These are phyloP conservation scores for Magnusiomyces suaveolens DNA, from an alignment of 1,139 yeast species.

Conservation along the genomic window DNA sequence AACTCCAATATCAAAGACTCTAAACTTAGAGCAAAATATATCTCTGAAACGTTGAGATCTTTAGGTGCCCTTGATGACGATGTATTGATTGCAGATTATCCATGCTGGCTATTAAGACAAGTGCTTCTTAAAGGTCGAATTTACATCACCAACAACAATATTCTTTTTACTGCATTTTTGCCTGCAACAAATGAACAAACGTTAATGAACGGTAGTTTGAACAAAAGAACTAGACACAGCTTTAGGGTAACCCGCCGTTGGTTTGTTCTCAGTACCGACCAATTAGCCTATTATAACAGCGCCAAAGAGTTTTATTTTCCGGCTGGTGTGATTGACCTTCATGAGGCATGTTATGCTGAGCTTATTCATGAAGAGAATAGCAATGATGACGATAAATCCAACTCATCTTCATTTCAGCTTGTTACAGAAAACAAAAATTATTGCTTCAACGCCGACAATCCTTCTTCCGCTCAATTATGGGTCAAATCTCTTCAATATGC, in stretches of 20 bases:
- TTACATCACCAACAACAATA: constrained; percentile 53
- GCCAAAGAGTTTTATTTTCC: constrained; percentile 83
- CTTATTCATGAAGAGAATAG: constrained; percentile 26
- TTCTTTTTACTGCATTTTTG: constrained; percentile 73
- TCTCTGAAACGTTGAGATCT: constrained; percentile 24
- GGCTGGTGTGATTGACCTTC: constrained; percentile 58
- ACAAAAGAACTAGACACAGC: constrained; percentile 27
- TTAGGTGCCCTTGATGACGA: constrained; percentile 25
- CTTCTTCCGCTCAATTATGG: constrained; percentile 72
- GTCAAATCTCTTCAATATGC: constrained; percentile 63
- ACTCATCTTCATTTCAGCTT: constrained; percentile 23
- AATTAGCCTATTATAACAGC: constrained; percentile 57
- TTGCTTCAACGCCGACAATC: constrained; percentile 63
- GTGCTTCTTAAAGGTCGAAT: constrained; percentile 80
- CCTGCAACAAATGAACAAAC: constrained; percentile 41
- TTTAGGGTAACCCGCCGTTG: constrained; percentile 44
- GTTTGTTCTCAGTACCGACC: constrained; percentile 66
- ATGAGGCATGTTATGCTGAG: constrained; percentile 54
- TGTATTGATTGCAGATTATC: constrained; percentile 35
- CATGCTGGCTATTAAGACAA: constrained; percentile 74
- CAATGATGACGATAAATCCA: constrained; percentile 25
- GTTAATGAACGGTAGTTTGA: constrained; percentile 41
- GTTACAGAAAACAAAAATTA: constrained; percentile 52
- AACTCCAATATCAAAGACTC: constrained; percentile 8
- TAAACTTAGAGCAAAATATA: constrained; percentile 20